These are phyloP conservation scores for Nidularia pulvinata DNA, from an alignment of 768 basidiomycete genomes.

Conservation along the genomic window DNA sequence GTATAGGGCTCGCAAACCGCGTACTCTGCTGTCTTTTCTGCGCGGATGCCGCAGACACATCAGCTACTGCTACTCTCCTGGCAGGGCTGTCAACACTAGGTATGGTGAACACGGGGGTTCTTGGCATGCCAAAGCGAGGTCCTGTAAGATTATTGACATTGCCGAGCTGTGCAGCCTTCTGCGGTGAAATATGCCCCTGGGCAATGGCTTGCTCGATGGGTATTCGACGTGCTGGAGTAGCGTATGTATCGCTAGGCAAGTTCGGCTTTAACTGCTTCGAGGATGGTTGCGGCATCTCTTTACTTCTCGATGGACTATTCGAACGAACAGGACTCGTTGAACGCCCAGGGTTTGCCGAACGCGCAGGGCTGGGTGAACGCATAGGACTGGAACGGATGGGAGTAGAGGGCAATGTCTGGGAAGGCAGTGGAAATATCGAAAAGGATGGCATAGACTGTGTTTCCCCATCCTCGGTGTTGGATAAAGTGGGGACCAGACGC, in stretches of 20 bases:
- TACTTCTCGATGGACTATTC: slow-evolving; percentile 10
- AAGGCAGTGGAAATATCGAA: slow-evolving; percentile 23
- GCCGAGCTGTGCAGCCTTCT: slow-evolving; percentile 39
- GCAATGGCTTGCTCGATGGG: slow-evolving; percentile 51
- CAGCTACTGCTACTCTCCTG: slow-evolving; percentile 29
- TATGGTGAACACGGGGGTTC: slow-evolving; percentile 24
- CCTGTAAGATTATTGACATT: slow-evolving; percentile 13
- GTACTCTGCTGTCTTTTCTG: slow-evolving; percentile 19
- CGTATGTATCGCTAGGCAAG: slow-evolving; percentile 33
- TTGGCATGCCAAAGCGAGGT: slow-evolving; percentile 5
- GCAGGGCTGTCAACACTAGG: slow-evolving; percentile 37
- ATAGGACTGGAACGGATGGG: slow-evolving; percentile 16
- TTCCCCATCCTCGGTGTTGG: background rate
- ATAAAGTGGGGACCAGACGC: slow-evolving; percentile 12
- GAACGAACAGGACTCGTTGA: slow-evolving; percentile 3
- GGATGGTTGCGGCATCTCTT: no score
- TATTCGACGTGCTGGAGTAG: slow-evolving; percentile 68
- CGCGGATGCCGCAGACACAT: slow-evolving; percentile 31
- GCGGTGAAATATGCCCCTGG: slow-evolving; percentile 47
- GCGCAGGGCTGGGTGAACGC: slow-evolving; percentile 15
- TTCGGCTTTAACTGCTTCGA: no score
- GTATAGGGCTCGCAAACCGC: slow-evolving; percentile 23
- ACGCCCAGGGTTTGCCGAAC: slow-evolving; percentile 21
- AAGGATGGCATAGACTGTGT: slow-evolving; percentile 16
- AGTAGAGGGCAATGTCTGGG: slow-evolving; percentile 8